These are phyloP conservation scores for Hanseniaspora uvarum DNA, from an alignment of 1,139 yeast genomes.

Conservation along the genomic window DNA sequence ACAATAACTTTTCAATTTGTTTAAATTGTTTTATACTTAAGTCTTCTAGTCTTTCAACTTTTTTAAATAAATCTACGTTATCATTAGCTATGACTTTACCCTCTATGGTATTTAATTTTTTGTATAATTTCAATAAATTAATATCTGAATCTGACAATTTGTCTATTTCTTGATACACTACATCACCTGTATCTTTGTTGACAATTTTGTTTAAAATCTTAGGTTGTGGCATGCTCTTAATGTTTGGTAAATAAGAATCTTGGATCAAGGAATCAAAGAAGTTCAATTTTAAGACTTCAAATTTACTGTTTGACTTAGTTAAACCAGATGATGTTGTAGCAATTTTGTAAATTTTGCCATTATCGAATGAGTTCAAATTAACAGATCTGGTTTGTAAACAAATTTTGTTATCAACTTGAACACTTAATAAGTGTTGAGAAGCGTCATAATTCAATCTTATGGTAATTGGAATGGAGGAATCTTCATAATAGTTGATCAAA, in stretches of 20 bases:
- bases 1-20: conserved; percentile 23
- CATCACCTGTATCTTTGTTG: conserved; percentile 29
- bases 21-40: conserved; percentile 24
- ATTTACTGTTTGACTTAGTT: conserved; percentile 35
- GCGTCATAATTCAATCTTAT: conserved; percentile 51
- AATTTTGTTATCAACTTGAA: conserved; percentile 59
- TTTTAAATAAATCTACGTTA: conserved; percentile 23
- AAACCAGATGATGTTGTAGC: conserved; percentile 26
- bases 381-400: conserved; percentile 56
- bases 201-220: conserved; percentile 30
- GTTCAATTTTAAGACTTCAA: conserved; percentile 49
- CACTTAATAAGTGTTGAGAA: conserved; percentile 39
- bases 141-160: conserved; percentile 25
- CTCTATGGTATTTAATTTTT: conserved; percentile 29
- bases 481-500: conserved; percentile 44
- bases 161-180: conserved; percentile 25
- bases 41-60: conserved; percentile 22
- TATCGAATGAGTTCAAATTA: conserved; percentile 29
- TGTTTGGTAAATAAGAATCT: conserved; percentile 50
- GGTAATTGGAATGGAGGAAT: conserved; percentile 58
- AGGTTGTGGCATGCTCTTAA: conserved; percentile 42
- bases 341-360: conserved; percentile 21
- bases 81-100: conserved; percentile 31
- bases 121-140: conserved; percentile 26
- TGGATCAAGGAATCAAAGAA: conserved; percentile 45